Evolutionary conservation across 768 basidiomycete species (phyloP).

Genomic region (Rhizopogon vinicolor): DNA sequence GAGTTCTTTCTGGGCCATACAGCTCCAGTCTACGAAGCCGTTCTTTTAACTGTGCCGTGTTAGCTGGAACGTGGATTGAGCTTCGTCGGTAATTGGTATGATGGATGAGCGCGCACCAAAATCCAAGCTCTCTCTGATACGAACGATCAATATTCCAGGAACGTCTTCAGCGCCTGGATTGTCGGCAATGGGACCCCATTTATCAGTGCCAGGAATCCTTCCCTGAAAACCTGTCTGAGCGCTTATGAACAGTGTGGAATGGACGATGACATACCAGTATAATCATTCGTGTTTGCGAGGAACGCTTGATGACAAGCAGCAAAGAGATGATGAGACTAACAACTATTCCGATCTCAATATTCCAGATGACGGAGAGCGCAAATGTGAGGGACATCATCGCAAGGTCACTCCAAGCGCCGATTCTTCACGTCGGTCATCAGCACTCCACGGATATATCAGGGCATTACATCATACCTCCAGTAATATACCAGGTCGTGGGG

Average conservation of each 20-base stretch:
- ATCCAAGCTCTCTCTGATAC: conserved; percentile 86
- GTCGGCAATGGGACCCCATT: conserved; percentile 90
- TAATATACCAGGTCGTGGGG: conserved; percentile 87
- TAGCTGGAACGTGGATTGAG: not conserved
- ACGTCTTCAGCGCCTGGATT: conserved; percentile 80
- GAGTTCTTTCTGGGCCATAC: conserved; percentile 74
- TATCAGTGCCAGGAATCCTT: conserved; percentile 79
- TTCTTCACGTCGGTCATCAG: conserved; percentile 38
- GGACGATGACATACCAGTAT: conserved; percentile 57
- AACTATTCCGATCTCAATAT: conserved; percentile 90
- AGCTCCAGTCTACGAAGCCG: conserved; percentile 81
- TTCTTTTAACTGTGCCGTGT: conserved; percentile 36
- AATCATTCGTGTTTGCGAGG: conserved; percentile 85
- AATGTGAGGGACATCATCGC: conserved; percentile 87
- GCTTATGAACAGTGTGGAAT: not conserved
- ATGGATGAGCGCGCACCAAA: conserved; percentile 56
- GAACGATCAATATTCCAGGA: conserved; percentile 79
- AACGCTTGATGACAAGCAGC: conserved; percentile 84
- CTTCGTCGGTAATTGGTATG: not conserved
- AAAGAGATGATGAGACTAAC: conserved; percentile 85
- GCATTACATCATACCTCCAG: conserved; percentile 52
- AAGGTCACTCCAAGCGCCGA: conserved; percentile 92
- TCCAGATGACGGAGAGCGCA: conserved; percentile 80
- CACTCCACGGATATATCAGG: not conserved
- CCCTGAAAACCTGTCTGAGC: conserved; percentile 44